Percentiles rank a stretch among this genome's conserved stretches.
These are phyloP conservation scores for Hemileccinum rubropunctum DNA, from an alignment of 768 basidiomycete genomes.

Conservation along the genomic window DNA sequence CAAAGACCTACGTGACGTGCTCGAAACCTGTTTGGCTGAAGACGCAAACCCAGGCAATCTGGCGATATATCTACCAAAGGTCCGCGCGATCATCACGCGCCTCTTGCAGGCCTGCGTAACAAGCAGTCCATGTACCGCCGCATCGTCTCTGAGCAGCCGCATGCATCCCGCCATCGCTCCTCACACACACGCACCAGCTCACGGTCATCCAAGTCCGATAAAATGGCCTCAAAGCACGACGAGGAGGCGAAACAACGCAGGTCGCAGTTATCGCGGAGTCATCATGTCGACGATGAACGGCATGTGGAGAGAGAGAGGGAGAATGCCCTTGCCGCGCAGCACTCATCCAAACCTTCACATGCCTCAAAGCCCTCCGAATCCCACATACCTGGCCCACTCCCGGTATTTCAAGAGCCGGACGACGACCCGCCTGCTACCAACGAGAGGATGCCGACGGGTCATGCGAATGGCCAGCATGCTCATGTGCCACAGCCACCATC, in stretches of 20 bases:
- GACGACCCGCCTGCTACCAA: constrained; percentile 21
- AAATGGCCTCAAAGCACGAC: constrained; percentile 34
- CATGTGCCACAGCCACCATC: constrained; percentile 13
- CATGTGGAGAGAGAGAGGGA: constrained; percentile 39
- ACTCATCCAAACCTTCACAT: constrained; percentile 42
- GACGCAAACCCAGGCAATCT: constrained; percentile 84
- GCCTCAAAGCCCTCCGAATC: constrained; percentile 36
- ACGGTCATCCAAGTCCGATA: constrained; percentile 52
- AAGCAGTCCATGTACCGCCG: constrained; percentile 89
- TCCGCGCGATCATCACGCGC: constrained; percentile 88
- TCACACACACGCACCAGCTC: constrained; percentile 55
- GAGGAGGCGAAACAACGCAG: constrained; percentile 45
- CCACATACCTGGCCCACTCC: constrained; percentile 24
- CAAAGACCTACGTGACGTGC: constrained; percentile 80
- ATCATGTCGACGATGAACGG: constrained; percentile 34
- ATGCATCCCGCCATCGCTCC: constrained; percentile 40
- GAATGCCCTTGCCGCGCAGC: constrained; percentile 34
- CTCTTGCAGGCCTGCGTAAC: constrained; percentile 89
- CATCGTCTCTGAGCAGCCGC: constrained; percentile 61
- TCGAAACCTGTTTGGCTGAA: constrained; percentile 90
- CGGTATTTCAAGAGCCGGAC: constrained; percentile 32
- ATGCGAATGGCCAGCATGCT: constrained; percentile 12
- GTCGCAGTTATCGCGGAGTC: constrained; percentile 44
- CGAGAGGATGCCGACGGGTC: constrained; percentile 5
- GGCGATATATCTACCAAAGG: constrained; percentile 84